Base-by-base conservation (phyloP, 306 rosid genomes). In the Geum urbanum region DNA sequence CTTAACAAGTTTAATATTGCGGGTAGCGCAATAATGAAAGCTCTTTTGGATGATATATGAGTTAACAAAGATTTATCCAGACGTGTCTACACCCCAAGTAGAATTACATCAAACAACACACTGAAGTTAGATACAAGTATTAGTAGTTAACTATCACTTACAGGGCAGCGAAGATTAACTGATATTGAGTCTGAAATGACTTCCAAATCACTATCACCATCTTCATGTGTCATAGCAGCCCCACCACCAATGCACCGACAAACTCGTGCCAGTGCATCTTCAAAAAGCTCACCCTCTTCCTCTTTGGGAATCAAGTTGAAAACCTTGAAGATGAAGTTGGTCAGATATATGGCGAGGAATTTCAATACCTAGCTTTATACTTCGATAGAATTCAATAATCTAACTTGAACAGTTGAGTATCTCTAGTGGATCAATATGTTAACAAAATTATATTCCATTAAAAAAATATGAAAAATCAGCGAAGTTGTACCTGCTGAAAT, bases 101-200 rank as follows among this genome's bases (percentile, higher is more conserved):
- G 49, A 67, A 66, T 55, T 35, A 16, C 70, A 84, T 52, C 43
- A 14, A 43, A 18, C n/a, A 9, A 27, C 43, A 56, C 5, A 13
- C 53, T 24, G 32, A 55, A 8, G 16, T 53, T 13, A 54, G 8
- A 32, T n/a, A 10, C 56, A 10, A 32, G 8, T 27, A 45, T 45
- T 55, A 56, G 18, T 56, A 70, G 57, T 44, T 3, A 2, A 45
- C 8, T 55, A 45, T 70, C 66, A 80, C 96, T 91, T 86, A 95
- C 99, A 5, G 99, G 99, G 74, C 99, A 95, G 24, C 96, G 95
- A 20, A 95, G 92, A 77, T 82, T 91, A 83, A 95, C 89, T 70
- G 80, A 75, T 76, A 95, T 79, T 57, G 83, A 83, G 72, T 95
- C 97, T 8, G 99, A 87, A 87, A 95, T 97, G 44, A 95, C 96